Conservation (phyloP, 176 grass and related monocot genomes). For the barley (Hordeum vulgare) region DNA sequence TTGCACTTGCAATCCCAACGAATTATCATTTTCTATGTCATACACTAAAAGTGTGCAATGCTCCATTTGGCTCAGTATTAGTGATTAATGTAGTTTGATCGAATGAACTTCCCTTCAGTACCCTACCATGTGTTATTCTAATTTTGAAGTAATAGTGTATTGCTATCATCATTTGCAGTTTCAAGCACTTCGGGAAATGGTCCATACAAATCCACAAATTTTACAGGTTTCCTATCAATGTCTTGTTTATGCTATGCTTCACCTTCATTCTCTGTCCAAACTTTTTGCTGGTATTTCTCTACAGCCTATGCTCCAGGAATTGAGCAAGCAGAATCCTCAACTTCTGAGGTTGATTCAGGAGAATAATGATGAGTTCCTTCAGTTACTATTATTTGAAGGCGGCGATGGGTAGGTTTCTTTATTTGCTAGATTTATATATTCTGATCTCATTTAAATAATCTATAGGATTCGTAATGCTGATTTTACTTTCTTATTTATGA, state of each 20-base stretch:
- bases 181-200: constrained; percentile 80
- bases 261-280: not conserved
- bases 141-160: constrained; percentile 9
- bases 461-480: not conserved
- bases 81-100: not conserved
- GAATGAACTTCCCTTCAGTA: not conserved
- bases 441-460: not conserved
- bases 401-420: constrained; percentile 53
- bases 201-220: constrained; percentile 95
- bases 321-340: constrained; percentile 92
- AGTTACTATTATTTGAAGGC: constrained; percentile 64
- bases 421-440: not conserved
- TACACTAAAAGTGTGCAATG: not conserved
- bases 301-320: constrained; percentile 92
- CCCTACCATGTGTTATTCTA: not conserved
- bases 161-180: constrained; percentile 60
- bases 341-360: constrained; percentile 89
- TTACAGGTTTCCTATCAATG: constrained; percentile 53
- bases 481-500: not conserved
- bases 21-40: not conserved
- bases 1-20: not conserved
- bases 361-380: constrained; percentile 89
- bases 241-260: constrained; percentile 19
- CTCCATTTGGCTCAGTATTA: not conserved
- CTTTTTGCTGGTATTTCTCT: constrained; percentile 25